These are phyloP conservation scores for Licmophora abbreviata DNA, from an alignment of 108 stramenopile genomes.

Conservation along the genomic window DNA sequence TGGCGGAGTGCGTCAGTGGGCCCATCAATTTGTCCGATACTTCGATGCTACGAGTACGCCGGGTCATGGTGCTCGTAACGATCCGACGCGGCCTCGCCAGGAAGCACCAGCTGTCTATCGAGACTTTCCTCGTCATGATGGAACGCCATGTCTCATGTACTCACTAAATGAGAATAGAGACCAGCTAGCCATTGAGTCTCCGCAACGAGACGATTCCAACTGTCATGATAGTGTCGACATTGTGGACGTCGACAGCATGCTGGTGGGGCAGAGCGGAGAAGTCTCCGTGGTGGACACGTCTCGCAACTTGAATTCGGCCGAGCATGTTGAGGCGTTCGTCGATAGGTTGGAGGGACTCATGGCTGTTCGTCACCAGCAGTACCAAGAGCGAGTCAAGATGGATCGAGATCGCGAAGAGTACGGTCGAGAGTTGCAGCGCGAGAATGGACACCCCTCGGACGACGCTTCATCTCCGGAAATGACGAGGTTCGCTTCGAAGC, in stretches of 20 bases:
- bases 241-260: background rate
- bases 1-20: background rate
- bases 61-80: background rate
- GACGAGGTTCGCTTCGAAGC: too few relatives aligned
- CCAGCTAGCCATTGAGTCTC: background rate
- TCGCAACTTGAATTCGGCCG: background rate
- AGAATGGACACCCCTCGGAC: too few relatives aligned
- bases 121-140: conserved; percentile 60
- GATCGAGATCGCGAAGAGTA: conserved; percentile 3
- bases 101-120: conserved; percentile 27
- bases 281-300: background rate
- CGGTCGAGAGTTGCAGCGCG: conserved; percentile 1
- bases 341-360: conserved; percentile 7
- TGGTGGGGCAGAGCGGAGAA: background rate
- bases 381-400: conserved; percentile 4
- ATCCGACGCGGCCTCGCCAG: background rate
- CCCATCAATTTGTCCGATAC: background rate
- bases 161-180: conserved; percentile 4
- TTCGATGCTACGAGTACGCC: background rate
- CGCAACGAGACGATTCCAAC: background rate
- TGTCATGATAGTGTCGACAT: background rate
- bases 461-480: too few relatives aligned
- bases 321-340: background rate
- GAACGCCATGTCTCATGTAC: conserved; percentile 59
- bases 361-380: conserved; percentile 8